A percentile compares a stretch with the other conserved stretches of the same genome.
These are phyloP conservation scores for Saccharomycopsis synnaedendra DNA, from an alignment of 805 yeast species.

Conservation along the genomic window DNA sequence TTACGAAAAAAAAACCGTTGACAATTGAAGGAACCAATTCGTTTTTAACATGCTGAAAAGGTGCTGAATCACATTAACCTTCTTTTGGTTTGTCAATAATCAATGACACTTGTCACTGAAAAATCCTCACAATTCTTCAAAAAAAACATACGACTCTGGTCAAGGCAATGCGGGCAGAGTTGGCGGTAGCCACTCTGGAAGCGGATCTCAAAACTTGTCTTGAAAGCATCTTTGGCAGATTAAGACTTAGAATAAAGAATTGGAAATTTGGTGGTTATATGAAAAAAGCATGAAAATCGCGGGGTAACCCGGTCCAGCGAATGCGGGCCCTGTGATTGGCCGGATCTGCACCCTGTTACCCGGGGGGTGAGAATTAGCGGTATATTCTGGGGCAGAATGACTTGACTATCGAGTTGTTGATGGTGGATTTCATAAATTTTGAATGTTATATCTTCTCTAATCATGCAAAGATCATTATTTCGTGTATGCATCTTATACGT, in stretches of 20 bases:
- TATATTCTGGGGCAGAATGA: too few relatives aligned
- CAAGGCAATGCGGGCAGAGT: slow-evolving; percentile 33
- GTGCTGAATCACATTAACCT: not conserved
- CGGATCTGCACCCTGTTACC: too few relatives aligned
- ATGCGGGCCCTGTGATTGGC: too few relatives aligned
- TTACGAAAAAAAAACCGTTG: not conserved
- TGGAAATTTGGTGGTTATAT: not conserved
- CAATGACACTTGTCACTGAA: not conserved
- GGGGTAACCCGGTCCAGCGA: too few relatives aligned
- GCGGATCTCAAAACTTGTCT: slow-evolving; percentile 82
- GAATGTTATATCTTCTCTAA: too few relatives aligned
- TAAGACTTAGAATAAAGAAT: not conserved
- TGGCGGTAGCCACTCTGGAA: slow-evolving; percentile 61
- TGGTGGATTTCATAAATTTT: too few relatives aligned
- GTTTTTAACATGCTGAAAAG: not conserved
- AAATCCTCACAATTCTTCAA: too few relatives aligned
- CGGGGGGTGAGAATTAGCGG: too few relatives aligned
- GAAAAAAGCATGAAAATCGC: too few relatives aligned
- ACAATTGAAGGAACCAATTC: not conserved
- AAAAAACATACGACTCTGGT: slow-evolving; percentile 33
- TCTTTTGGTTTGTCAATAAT: not conserved
- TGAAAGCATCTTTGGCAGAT: slow-evolving; percentile 50
- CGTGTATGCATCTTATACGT: too few relatives aligned
- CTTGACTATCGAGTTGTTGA: too few relatives aligned
- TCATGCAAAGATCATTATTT: too few relatives aligned